Percentiles rank a stretch among this genome's conserved stretches.
phyloP scores from a whole-genome alignment of 495 filamentous ascomycete genomes.

The Aspergillus coremiiformis region DNA sequence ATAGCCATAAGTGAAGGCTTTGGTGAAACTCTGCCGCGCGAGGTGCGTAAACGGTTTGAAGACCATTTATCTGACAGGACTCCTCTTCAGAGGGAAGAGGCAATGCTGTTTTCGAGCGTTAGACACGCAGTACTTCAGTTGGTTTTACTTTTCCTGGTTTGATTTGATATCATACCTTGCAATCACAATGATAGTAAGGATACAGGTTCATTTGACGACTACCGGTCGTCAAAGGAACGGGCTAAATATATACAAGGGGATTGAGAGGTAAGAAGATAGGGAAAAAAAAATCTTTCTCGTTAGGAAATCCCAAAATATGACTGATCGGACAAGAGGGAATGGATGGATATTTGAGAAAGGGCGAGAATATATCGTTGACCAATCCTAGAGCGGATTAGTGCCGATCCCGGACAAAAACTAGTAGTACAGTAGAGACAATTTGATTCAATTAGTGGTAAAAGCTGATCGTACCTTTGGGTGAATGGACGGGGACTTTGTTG shows the following conservation, averaged over 20 bases:
- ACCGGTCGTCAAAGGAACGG: constrained; percentile 52
- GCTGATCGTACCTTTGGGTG: neutral
- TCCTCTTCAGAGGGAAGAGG: constrained; percentile 47
- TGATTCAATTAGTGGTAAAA: constrained; percentile 4
- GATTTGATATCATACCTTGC: constrained; percentile 32
- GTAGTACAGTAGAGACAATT: neutral
- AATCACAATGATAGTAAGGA: constrained; percentile 35
- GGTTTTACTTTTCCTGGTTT: neutral
- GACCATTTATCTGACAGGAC: constrained; percentile 65
- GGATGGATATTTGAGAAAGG: constrained; percentile 14
- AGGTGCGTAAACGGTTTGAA: constrained; percentile 79
- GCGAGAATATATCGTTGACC: constrained; percentile 9
- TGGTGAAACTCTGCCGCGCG: constrained; percentile 93
- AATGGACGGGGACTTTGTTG: neutral
- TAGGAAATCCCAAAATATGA: neutral
- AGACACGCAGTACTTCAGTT: neutral
- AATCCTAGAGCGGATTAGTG: constrained; percentile 13
- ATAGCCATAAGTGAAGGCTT: constrained; percentile 95
- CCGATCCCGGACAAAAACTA: constrained; percentile 10
- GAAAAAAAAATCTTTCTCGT: constrained; percentile 1
- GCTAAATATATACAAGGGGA: constrained; percentile 23
- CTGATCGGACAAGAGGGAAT: constrained; percentile 4
- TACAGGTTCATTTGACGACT: constrained; percentile 65
- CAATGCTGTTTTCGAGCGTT: constrained; percentile 24
- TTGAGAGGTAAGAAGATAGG: neutral